These are phyloP conservation scores for Piloderma croceum DNA, from an alignment of 768 basidiomycete species.

Conservation along the genomic window DNA sequence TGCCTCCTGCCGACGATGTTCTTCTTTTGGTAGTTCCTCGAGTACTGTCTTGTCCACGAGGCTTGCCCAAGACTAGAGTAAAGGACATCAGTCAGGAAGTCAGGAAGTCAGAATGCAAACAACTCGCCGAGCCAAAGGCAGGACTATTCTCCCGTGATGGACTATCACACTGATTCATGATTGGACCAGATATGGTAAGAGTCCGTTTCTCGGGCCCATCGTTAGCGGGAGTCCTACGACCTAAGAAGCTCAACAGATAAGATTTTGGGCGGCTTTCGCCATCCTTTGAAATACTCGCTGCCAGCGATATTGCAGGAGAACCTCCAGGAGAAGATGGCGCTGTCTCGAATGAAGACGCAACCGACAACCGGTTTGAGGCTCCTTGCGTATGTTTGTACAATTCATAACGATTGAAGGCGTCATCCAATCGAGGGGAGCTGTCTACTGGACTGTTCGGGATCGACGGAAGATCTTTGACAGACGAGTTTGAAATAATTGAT, in stretches of 20 bases:
- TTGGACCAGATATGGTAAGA: constrained; percentile 66
- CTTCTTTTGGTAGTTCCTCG: constrained; percentile 69
- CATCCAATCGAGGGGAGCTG: constrained; percentile 51
- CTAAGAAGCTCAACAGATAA: constrained; percentile 56
- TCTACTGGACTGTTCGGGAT: constrained; percentile 31
- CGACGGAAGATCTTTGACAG: constrained; percentile 50
- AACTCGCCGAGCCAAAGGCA: constrained; percentile 61
- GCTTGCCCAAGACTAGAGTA: constrained; percentile 80
- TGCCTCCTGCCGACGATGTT: constrained; percentile 87
- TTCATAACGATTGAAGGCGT: constrained; percentile 89
- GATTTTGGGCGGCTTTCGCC: constrained; percentile 39
- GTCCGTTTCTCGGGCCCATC: constrained; percentile 43
- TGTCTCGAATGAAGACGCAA: constrained; percentile 57
- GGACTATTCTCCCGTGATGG: constrained; percentile 46
- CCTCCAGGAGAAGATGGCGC: constrained; percentile 36
- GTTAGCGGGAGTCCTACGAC: constrained; percentile 48
- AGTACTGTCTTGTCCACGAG: constrained; percentile 81
- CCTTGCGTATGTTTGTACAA: constrained; percentile 58
- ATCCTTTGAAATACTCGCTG: constrained; percentile 27
- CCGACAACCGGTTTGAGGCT: constrained; percentile 40
- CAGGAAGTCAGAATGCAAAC: constrained; percentile 5
- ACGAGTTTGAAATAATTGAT: constrained; percentile 9
- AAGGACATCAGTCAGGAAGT: constrained; percentile 2
- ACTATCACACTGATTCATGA: constrained; percentile 31
- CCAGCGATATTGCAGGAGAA: constrained; percentile 28